Base-by-base conservation (phyloP, 306 rosid species). In the Citrullus colocynthis region DNA sequence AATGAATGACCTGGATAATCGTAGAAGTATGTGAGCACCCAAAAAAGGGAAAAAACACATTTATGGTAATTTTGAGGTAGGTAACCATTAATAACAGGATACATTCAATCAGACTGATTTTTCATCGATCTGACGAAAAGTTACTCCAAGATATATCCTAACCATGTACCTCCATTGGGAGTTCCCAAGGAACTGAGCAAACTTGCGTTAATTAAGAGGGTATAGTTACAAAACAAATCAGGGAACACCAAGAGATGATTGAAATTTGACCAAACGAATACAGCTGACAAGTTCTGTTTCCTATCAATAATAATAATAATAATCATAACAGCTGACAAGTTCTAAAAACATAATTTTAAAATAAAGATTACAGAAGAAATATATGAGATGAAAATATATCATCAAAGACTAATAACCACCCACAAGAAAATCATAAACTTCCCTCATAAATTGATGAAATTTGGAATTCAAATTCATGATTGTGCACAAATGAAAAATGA, bases 1-100 rank as follows among this genome's bases (percentile, higher is more conserved):
- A 81, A 96, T 96, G 82, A 96, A 96, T 65, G 99, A 88, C 90
- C 99, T 96, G 88, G 61, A 59, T 82, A 83, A 82, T 52, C 49
- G 65, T 21, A 85, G 84, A 84, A 45, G 20, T 7, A 12, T 7
- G 14, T 77, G 7, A 71, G 76, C 20, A 49, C n/a, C 42, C 49
- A 55, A 39, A 60, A 56, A 6, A 30, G 2, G 6, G 18, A 0
- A 0, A 41, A 70, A 28, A 28, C 18, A 14, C 20, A 21, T 21
- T 44, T 44, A 20, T 45, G 56, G 75, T 70, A 24, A 2, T 69
- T 44, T 42, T 45, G 1, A 69, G 55, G 28, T n/a, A 41, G 52
- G 24, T 20, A 20, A 41, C 34, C 74, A n/a, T 67, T n/a, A 41
- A 10, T n/a, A 20, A 21, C 54, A 41, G 74, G 17, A 39, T 28